These are phyloP conservation scores for Trametes sp. DNA, from an alignment of 1,284 basidiomycete species.

Conservation along the genomic window DNA sequence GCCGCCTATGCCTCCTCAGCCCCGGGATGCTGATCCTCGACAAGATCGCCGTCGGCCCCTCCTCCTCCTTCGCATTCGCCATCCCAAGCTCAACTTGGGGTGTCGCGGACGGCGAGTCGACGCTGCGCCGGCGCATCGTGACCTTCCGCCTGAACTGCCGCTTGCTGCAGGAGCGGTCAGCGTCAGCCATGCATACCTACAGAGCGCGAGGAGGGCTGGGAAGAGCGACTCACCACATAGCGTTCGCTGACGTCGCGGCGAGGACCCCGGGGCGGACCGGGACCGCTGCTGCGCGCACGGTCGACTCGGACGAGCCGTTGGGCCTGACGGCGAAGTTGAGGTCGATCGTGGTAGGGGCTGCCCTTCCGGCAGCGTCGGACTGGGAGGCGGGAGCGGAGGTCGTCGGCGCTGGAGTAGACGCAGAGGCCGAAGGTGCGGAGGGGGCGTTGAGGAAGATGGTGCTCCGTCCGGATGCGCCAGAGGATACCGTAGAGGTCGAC, in stretches of 20 bases:
- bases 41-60: background rate
- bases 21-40: constrained; percentile 16
- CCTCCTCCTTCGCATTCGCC: background rate
- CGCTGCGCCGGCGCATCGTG: constrained; percentile 14
- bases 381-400: background rate
- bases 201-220: no score
- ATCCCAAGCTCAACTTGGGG: background rate
- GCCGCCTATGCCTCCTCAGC: constrained; percentile 20
- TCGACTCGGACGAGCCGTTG: background rate
- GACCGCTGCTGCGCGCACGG: background rate
- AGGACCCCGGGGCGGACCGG: constrained; percentile 8
- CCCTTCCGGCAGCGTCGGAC: background rate
- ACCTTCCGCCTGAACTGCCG: constrained; percentile 19
- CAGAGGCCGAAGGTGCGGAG: background rate
- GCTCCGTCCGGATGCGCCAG: background rate
- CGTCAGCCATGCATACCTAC: background rate
- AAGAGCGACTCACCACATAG: constrained; percentile 25
- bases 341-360: constrained; percentile 3
- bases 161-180: background rate
- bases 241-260: constrained; percentile 10
- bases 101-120: background rate
- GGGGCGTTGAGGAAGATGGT: constrained; percentile 13
- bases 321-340: constrained; percentile 8
- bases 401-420: no score
- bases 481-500: constrained; percentile 14